Base-by-base conservation (phyloP, 805 yeast species). In the Cyberlindnera bimundalis region DNA sequence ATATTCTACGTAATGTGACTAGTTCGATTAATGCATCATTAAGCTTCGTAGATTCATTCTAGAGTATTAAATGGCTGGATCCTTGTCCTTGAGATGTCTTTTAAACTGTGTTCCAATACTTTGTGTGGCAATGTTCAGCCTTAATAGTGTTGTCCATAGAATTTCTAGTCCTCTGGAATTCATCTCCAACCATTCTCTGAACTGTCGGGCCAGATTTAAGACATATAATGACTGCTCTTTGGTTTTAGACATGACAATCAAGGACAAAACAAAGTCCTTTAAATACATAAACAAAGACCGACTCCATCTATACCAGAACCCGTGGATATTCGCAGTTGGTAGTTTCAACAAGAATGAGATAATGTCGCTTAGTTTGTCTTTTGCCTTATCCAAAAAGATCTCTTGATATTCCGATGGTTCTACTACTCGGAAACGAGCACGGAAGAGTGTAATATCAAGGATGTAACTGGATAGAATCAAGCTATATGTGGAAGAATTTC, bases 71-170 rank as follows among this genome's bases (percentile, higher is more conserved):
- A 14, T 10, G 6, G 16, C 14, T 7, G 19, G 8, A 11, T 29
- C 33, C 23, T 27, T 31, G 3, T 29, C 30, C 19, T 29, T 29
- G 26, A 20, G 10, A 19, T 37, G 15, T 15, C 29, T 33, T 32
- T 41, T 45, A 24, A 39, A 45, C 36, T 45, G 48, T 1, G 39
- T 40, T 4, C 48, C 48, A 12, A 45, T 45, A 19, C 48, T 42
- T 30, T 45, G 48, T 6, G 48, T 45, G 8, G 48, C 45, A 11
- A 38, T 41, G 32, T 45, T 45, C 17, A 45, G 20, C 18, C 48
- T 37, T 25, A 45, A 23, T 2, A 45, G 28, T 6, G 48, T 33
- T 3, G 48, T 40, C 48, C 48, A 45, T 10, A 45, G 29, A 11
- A 45, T 45, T 14, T 23, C 32, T n/a, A 45, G 21, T 2, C 23